Evolutionary conservation across 2,329 filamentous ascomycete genomes (phyloP).

Genomic region (Xylariaceae sp.): DNA sequence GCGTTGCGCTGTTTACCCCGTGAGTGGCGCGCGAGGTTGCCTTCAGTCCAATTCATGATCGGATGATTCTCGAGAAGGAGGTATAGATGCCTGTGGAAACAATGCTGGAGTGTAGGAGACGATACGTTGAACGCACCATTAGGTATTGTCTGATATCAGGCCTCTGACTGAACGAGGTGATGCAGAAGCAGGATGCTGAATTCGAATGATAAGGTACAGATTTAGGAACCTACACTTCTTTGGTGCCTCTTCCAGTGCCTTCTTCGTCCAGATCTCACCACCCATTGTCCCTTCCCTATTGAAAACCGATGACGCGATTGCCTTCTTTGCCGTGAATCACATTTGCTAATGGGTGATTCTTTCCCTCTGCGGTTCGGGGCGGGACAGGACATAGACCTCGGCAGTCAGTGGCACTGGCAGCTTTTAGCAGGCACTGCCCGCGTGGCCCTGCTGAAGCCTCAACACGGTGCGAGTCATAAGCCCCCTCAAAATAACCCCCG

Average conservation of each 20-base stretch:
- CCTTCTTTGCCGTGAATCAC: neutral
- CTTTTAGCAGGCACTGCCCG: neutral
- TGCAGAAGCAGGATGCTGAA: neutral
- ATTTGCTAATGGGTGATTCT: neutral
- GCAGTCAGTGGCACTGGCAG: neutral
- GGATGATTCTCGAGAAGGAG: slow-evolving; percentile 17
- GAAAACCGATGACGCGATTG: neutral
- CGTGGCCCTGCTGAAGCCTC: neutral
- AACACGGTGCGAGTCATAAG: neutral
- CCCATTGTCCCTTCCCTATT: neutral
- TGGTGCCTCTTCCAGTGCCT: neutral
- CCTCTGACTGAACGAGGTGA: neutral
- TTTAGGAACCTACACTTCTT: neutral
- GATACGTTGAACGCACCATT: neutral
- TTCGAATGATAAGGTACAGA: neutral
- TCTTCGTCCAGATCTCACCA: neutral
- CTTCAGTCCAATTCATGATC: slow-evolving; percentile 50
- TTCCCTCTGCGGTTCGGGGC: neutral
- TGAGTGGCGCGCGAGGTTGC: slow-evolving; percentile 40
- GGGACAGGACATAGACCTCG: neutral
- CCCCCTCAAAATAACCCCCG: neutral
- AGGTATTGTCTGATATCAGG: neutral
- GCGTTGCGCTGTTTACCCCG: slow-evolving; percentile 34
- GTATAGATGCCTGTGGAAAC: slow-evolving; percentile 19
- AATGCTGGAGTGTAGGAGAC: slow-evolving; percentile 1